Percentiles rank a stretch among this genome's conserved stretches.
Evolutionary conservation across 2,329 filamentous ascomycete species (phyloP).

Genomic region (Pseudocercospora ulei): DNA sequence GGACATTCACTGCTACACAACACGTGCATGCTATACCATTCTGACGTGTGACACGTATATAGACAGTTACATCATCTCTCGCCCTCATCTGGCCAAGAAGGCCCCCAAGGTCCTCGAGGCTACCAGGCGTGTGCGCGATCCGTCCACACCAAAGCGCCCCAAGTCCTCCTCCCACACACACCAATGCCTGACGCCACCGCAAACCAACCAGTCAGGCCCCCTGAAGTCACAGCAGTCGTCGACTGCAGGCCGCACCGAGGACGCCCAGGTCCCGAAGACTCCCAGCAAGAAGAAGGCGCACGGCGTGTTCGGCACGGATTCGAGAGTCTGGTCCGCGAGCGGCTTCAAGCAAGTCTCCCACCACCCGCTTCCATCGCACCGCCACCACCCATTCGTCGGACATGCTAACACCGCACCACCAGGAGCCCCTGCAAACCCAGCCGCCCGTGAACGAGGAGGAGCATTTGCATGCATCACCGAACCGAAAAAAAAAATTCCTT

Average conservation of each 20-base stretch:
- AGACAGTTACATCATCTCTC: slow-evolving; percentile 10
- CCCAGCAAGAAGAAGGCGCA: slow-evolving; percentile 6
- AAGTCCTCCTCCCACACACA: not conserved
- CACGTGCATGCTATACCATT: no score
- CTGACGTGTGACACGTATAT: no score
- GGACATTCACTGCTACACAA: no score
- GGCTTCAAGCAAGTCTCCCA: slow-evolving; percentile 2
- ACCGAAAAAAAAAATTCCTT: no score
- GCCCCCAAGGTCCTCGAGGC: not conserved
- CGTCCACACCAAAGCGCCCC: slow-evolving; percentile 4
- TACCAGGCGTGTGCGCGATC: slow-evolving; percentile 1
- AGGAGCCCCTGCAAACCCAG: no score
- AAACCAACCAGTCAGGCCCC: not conserved
- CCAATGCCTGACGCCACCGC: slow-evolving; percentile 1
- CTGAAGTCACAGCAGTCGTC: not conserved
- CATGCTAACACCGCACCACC: no score
- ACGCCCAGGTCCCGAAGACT: not conserved
- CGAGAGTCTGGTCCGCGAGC: slow-evolving; percentile 6
- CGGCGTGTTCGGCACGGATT: slow-evolving; percentile 10
- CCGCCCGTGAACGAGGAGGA: no score
- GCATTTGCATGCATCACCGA: no score
- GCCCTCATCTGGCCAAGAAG: slow-evolving; percentile 8
- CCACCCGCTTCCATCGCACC: no score
- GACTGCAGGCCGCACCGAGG: not conserved
- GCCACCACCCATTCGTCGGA: no score